Evolutionary conservation across 148 eudicot species (phyloP).

Genomic region (Camellia sinensis): DNA sequence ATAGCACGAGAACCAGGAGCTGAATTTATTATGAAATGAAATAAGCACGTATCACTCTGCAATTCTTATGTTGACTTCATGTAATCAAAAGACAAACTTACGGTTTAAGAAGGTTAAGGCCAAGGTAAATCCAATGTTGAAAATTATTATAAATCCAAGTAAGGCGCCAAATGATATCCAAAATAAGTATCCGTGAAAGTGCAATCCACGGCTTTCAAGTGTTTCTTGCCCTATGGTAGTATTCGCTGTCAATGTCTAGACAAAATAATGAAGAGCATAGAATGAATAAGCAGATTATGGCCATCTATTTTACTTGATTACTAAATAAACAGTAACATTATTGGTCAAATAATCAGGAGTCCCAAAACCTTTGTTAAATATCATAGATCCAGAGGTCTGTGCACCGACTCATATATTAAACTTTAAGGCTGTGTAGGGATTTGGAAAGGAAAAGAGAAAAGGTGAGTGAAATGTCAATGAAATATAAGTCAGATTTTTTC

Average conservation of each 20-base stretch:
- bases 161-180: constrained; percentile 70
- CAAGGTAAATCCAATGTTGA: constrained; percentile 50
- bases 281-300: not conserved
- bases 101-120: constrained; percentile 63
- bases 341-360: not conserved
- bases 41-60: not conserved
- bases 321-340: not conserved
- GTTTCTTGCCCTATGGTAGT: constrained; percentile 56
- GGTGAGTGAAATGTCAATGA: too few species aligned
- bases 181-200: constrained; percentile 38
- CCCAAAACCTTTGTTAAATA: too few species aligned
- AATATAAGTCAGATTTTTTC: too few species aligned
- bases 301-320: not conserved
- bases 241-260: constrained; percentile 45
- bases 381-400: not conserved
- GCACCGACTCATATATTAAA: not conserved
- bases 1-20: constrained; percentile 65
- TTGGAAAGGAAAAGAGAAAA: too few species aligned
- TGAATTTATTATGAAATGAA: constrained; percentile 25
- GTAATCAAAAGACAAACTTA: constrained; percentile 28
- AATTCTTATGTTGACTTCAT: constrained; percentile 1
- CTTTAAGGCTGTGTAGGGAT: too few species aligned
- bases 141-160: constrained; percentile 47
- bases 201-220: constrained; percentile 58
- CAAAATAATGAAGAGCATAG: constrained; percentile 1